These are phyloP conservation scores for Macadamia tetraphylla DNA, from an alignment of 164 flowering plant genomes.

Conservation along the genomic window DNA sequence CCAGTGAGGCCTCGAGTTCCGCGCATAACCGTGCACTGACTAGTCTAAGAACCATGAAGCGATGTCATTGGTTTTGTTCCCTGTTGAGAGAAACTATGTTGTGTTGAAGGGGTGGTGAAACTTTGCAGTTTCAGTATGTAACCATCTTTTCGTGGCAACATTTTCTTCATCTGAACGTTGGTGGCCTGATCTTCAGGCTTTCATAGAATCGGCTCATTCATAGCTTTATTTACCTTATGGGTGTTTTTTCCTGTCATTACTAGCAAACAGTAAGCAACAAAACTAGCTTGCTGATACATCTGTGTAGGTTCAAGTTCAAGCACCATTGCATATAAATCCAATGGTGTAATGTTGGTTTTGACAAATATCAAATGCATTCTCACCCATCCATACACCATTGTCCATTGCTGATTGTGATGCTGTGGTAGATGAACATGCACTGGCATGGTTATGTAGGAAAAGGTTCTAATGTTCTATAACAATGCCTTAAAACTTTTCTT, in stretches of 20 bases:
- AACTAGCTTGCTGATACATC: background rate
- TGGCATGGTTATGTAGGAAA: no score
- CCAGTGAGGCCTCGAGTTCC: slow-evolving; percentile 86
- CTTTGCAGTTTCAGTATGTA: slow-evolving; percentile 11
- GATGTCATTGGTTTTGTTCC: slow-evolving; percentile 7
- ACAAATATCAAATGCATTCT: background rate
- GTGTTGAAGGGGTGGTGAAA: slow-evolving; percentile 17
- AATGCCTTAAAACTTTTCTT: no score
- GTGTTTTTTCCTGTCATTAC: background rate
- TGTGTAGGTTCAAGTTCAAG: background rate
- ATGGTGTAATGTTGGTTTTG: background rate
- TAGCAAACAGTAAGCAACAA: background rate
- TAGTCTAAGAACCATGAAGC: background rate
- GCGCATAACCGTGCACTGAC: slow-evolving; percentile 32
- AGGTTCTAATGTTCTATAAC: no score
- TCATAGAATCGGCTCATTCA: background rate
- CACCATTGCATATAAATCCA: background rate
- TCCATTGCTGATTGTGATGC: no score
- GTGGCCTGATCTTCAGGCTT: slow-evolving; percentile 1
- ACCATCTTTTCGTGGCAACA: slow-evolving; percentile 14
- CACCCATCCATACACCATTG: no score
- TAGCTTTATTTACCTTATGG: background rate
- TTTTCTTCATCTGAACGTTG: slow-evolving; percentile 1
- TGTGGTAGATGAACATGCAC: no score
- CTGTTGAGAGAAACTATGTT: slow-evolving; percentile 3